phyloP scores from a whole-genome alignment of 768 basidiomycete species.

The Podaxis sp. region DNA sequence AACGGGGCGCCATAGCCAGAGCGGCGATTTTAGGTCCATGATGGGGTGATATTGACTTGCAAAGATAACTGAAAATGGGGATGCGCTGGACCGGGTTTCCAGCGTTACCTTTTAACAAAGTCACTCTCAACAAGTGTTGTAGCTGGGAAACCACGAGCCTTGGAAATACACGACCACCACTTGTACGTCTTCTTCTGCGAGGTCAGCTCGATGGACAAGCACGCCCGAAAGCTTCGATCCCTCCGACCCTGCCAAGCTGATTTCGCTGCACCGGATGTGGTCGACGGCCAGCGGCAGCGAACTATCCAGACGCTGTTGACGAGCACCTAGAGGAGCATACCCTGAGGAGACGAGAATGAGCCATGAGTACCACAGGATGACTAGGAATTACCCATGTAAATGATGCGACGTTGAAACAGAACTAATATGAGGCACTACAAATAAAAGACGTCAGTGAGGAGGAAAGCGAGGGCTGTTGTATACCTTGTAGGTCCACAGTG shows the following conservation, averaged over 20 bases:
- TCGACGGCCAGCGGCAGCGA: conserved; percentile 12
- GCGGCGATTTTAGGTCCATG: conserved; percentile 18
- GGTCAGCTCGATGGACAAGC: conserved; percentile 9
- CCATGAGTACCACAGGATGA: neutral
- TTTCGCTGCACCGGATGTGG: conserved; percentile 16
- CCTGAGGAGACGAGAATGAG: conserved; percentile 11
- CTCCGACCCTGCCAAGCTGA: conserved; percentile 9
- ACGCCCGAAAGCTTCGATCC: conserved; percentile 14
- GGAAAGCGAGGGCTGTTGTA: neutral
- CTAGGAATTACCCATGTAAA: conserved; percentile 38
- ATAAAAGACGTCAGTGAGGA: neutral
- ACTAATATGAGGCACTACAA: conserved; percentile 41
- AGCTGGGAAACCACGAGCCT: conserved; percentile 13
- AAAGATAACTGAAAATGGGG: conserved; percentile 34
- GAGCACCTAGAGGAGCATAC: conserved; percentile 36
- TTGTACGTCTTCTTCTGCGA: neutral
- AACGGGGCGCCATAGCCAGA: conserved; percentile 41
- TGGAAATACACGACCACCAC: conserved; percentile 21
- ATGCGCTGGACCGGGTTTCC: conserved; percentile 43
- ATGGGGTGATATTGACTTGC: conserved; percentile 15
- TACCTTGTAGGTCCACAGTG: conserved; percentile 41
- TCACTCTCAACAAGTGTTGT: neutral
- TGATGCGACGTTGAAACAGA: conserved; percentile 43
- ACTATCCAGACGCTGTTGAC: conserved; percentile 27
- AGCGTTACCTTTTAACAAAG: conserved; percentile 42